These are phyloP conservation scores for Lizonia empirigonia DNA, from an alignment of 2,329 filamentous ascomycete genomes.

Conservation along the genomic window DNA sequence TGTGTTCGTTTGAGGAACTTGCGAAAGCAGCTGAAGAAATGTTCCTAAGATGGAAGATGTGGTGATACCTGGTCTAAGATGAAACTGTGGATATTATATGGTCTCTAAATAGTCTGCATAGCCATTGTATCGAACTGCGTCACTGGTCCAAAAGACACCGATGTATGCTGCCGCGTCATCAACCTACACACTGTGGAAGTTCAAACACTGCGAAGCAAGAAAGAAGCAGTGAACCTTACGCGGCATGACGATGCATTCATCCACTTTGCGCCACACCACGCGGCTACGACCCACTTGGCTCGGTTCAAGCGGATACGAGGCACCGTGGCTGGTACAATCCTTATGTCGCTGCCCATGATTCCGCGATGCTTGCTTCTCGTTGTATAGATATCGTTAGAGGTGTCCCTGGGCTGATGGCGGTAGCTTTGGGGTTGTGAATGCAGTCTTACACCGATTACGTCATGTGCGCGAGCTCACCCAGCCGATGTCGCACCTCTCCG, in stretches of 20 bases:
- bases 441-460: no score
- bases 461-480: no score
- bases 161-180: constrained; percentile 2
- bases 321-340: background rate
- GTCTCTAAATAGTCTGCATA: no score
- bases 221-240: background rate
- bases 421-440: no score
- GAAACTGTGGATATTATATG: no score
- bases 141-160: background rate
- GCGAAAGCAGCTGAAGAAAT: no score
- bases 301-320: constrained; percentile 2
- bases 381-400: no score
- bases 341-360: background rate
- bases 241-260: constrained; percentile 3
- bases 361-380: background rate
- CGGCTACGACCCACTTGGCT: constrained; percentile 6
- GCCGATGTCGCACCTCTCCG: no score
- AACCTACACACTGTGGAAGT: background rate
- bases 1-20: background rate
- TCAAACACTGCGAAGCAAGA: background rate
- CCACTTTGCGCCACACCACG: background rate
- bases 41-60: no score
- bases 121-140: background rate
- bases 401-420: no score
- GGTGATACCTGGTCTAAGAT: background rate